These are phyloP conservation scores for Pythium brachiatum DNA, from an alignment of 352 stramenopile genomes.

Conservation along the genomic window DNA sequence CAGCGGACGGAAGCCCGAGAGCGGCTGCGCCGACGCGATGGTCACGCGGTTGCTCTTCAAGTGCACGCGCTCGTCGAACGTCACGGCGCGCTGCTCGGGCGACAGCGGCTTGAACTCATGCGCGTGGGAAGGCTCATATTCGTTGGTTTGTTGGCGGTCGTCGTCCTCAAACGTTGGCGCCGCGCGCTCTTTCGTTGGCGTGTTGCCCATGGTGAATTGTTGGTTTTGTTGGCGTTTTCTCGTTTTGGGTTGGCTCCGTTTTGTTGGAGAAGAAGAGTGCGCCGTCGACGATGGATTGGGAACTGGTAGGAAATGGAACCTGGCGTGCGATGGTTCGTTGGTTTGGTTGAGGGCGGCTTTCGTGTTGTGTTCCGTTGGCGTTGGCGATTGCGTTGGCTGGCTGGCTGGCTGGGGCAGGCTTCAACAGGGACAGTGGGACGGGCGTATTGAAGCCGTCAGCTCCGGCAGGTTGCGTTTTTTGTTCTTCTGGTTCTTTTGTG, in stretches of 20 bases:
- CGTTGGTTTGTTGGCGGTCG: slow-evolving; percentile 1
- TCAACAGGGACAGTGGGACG: slow-evolving; percentile 2
- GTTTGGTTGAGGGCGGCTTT: background rate
- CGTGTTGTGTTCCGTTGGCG: background rate
- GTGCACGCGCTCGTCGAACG: slow-evolving; percentile 82
- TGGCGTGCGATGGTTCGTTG: background rate
- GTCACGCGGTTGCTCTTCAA: slow-evolving; percentile 42
- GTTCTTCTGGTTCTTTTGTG: slow-evolving; percentile 4
- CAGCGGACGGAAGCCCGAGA: slow-evolving; percentile 69
- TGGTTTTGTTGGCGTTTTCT: slow-evolving; percentile 3
- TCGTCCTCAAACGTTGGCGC: background rate
- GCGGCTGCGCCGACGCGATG: slow-evolving; percentile 40
- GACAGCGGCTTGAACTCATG: slow-evolving; percentile 61
- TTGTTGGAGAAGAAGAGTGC: background rate
- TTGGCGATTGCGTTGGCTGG: slow-evolving; percentile 3
- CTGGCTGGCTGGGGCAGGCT: background rate
- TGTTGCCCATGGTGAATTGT: slow-evolving; percentile 21
- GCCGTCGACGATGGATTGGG: background rate
- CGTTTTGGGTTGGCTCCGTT: background rate
- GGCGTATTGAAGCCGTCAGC: slow-evolving; percentile 1
- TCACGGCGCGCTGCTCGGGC: slow-evolving; percentile 68
- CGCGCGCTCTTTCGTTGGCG: slow-evolving; percentile 18
- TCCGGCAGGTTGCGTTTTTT: background rate
- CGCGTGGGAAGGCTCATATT: background rate
- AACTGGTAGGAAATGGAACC: slow-evolving; percentile 2